Evolutionary conservation across 2,329 filamentous ascomycete species (phyloP).

Genomic region (Penicillium oxalicum): DNA sequence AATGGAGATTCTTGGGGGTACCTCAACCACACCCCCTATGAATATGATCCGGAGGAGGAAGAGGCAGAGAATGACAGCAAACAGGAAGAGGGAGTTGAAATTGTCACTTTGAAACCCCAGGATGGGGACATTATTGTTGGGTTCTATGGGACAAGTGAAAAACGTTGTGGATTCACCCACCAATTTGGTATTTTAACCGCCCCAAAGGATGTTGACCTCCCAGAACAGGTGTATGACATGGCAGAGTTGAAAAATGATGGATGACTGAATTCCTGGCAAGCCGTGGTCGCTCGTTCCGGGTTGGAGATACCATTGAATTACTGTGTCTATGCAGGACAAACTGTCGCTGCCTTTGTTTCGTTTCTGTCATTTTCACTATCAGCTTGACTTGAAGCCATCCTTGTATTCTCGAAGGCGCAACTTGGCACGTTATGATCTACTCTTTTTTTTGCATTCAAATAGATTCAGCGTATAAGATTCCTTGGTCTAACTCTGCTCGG

Average conservation of each 20-base stretch:
- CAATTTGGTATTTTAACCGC: slow-evolving; percentile 48
- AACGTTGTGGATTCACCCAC: slow-evolving; percentile 18
- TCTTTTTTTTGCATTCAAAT: no score
- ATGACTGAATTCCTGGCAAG: neutral
- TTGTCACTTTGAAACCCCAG: slow-evolving; percentile 22
- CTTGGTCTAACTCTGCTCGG: no score
- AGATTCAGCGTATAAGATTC: no score
- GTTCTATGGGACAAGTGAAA: slow-evolving; percentile 40
- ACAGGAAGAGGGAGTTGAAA: neutral
- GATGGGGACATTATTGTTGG: slow-evolving; percentile 41
- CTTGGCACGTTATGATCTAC: no score
- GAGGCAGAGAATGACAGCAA: neutral
- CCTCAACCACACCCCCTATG: slow-evolving; percentile 16
- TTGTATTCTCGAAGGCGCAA: no score
- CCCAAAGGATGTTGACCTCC: slow-evolving; percentile 36
- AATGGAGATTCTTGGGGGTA: slow-evolving; percentile 27
- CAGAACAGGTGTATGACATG: slow-evolving; percentile 36
- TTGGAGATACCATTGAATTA: no score
- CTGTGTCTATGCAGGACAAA: no score
- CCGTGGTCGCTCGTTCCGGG: no score
- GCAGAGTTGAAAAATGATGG: slow-evolving; percentile 28
- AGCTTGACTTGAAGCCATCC: no score
- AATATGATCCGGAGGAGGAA: neutral
- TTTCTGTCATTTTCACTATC: no score
- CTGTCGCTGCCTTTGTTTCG: no score